Percentiles rank a stretch among this genome's conserved stretches.
Conservation (phyloP, 768 basidiomycete genomes). For the Termitomyces sp. region DNA sequence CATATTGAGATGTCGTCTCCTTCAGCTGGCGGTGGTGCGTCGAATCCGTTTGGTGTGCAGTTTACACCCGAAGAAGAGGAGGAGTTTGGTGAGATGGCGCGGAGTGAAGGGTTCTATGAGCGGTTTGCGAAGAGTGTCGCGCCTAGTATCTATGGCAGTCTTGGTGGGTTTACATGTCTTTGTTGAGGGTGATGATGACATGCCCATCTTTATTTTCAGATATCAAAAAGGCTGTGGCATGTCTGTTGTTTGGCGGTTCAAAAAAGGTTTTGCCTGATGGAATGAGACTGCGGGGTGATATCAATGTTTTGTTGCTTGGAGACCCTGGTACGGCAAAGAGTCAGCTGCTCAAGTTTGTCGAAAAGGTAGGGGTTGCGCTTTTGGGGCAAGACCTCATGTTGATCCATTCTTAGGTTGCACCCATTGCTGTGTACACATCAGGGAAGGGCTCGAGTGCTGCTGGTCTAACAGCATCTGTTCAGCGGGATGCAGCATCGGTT, state of each 20-base stretch:
- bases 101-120: conserved; percentile 89
- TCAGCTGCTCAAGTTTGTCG: conserved; percentile 97
- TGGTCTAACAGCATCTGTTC: conserved; percentile 96
- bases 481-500: conserved; percentile 89
- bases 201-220: conserved; percentile 45
- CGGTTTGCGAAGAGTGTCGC: conserved; percentile 91
- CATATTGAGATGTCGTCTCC: conserved; percentile 90
- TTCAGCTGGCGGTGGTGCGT: conserved; percentile 60
- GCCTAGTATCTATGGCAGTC: conserved; percentile 94
- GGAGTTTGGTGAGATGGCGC: conserved; percentile 88
- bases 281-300: conserved; percentile 95
- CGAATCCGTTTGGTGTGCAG: conserved; percentile 83
- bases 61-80: conserved; percentile 97
- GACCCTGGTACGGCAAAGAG: conserved; percentile 99
- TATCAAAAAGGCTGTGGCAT: conserved; percentile 97
- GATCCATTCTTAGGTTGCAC: conserved; percentile 76
- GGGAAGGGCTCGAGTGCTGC: conserved; percentile 99
- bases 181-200: neutral
- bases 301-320: conserved; percentile 94
- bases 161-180: conserved; percentile 50
- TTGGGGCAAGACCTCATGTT: neutral
- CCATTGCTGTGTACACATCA: conserved; percentile 97
- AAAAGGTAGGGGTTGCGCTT: conserved; percentile 55
- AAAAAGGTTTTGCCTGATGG: conserved; percentile 97
- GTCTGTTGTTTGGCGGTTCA: conserved; percentile 94